Evolutionary conservation across 1,284 basidiomycete genomes (phyloP), one percentile per base, ranked within the genome.

Genomic region (Ganoderma resinaceum): DNA sequence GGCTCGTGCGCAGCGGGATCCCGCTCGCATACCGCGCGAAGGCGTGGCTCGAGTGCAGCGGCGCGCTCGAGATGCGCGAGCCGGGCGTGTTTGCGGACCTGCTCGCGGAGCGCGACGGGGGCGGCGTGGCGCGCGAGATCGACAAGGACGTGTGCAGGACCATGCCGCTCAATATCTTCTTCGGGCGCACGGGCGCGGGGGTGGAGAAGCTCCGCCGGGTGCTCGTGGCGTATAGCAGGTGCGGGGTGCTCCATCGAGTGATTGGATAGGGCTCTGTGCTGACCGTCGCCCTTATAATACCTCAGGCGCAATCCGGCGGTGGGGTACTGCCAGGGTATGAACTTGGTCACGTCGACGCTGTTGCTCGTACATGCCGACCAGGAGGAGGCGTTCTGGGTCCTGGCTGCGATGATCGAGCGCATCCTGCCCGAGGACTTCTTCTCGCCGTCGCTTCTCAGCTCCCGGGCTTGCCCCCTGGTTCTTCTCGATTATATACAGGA

Each of bases 341-440:
- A 98, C 79, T 89, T 97, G 46, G 87, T 99, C 64, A 95, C 96
- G 0, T 98, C 97, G 1, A 98, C 97, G 0, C 85, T 99, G 1
- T 86, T 99, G 2, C 86, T 99, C 2, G 95, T 96, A 0, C 92
- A 97, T 73, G 95, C 96, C 1, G 92, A 95, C 73, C 94, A 97
- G 81, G 96, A 99, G 82, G 96, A 98, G 70, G 97, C 97, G 0
- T 99, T 98, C 78, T 99, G 97, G 97, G 93, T 95, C 23, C 90
- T 99, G 12, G 85, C 91, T 0, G 95, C 95, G 33, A 92, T 99
- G 68, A 90, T 98, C 64, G 95, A 98, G 78, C 89, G 90, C 9
- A 87, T 96, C 61, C 84, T 96, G 0, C 95, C 95, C 0, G 86
- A 90, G 61, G 90, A 94, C 69, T 96, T 95, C 83, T 96, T 95